Evolutionary conservation across 2,329 filamentous ascomycete species (phyloP), one percentile per base, ranked within the genome.

Genomic region (Nothomitra cinnamomea): DNA sequence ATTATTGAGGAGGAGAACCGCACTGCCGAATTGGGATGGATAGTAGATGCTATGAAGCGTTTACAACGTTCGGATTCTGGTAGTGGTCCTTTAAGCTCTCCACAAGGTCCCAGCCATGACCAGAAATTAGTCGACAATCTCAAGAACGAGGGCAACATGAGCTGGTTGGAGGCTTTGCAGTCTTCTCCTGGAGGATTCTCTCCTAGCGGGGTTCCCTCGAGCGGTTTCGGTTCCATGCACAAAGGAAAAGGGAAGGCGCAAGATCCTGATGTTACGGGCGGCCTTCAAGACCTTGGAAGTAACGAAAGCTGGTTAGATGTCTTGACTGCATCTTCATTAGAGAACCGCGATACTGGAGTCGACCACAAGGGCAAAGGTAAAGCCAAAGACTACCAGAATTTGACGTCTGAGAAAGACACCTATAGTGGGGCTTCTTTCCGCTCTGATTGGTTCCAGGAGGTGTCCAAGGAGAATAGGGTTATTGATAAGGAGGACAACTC

Each of bases 1-100:
- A 78, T 85, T 21, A 79, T 83, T 32, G 72, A 75, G 40, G 73
- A 78, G 38, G 79, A 83, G 59, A 72, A 75, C 3, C 70, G 78
- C 54, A 75, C 78, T 10, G 38, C 40, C 10, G 74, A 76, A 51
- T 70, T 85, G 35, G 69, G 70, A 10, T 78, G 79, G 62, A 78
- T 80, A 70, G 71, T 82, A 10, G 70, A 72, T 32, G 68, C 77
- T 22, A 77, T 79, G 56, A 70, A 64, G 57, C 28, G 12, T 3
- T 28, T 24, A 12, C 35, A 53, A n/a, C 22, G 22, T 22, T 48
- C 43, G 13, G 22, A 17, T 28, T 25, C 21, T 24, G 25, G 43
- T 21, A 15, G 24, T 25, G n/a, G 24, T 45, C 42, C 42, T 1
- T 22, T 45, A 4, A 22, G 22, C 22, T 15, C 43, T 25, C 43